phyloP scores from a whole-genome alignment of 805 yeast genomes.

The Candida pseudofarinosa region DNA sequence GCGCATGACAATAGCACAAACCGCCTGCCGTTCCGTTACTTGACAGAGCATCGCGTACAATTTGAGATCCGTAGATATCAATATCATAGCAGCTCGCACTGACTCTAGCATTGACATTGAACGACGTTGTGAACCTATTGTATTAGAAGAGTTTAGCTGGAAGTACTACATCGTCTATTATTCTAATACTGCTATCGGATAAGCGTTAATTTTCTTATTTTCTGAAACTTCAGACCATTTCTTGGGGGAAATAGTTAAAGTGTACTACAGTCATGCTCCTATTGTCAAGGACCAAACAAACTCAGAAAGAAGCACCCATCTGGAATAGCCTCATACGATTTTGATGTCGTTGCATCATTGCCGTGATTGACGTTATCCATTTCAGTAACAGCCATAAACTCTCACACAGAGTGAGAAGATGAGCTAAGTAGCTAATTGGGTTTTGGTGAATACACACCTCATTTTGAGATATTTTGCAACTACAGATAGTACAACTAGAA shows the following conservation, averaged over 20 bases:
- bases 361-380: background rate
- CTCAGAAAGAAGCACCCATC: too few species aligned
- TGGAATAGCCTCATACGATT: too few species aligned
- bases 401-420: background rate
- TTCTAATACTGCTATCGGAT: conserved; percentile 22
- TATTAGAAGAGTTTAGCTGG: conserved; percentile 32
- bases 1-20: conserved; percentile 24
- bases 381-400: background rate
- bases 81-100: conserved; percentile 17
- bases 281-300: too few species aligned
- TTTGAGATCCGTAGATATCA: conserved; percentile 30
- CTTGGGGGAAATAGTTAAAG: conserved; percentile 31
- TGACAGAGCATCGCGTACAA: conserved; percentile 32
- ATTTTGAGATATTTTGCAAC: background rate
- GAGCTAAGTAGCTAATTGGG: background rate
- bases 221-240: conserved; percentile 32
- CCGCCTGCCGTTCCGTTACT: conserved; percentile 27
- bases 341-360: background rate
- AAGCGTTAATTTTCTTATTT: conserved; percentile 19
- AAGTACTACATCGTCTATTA: conserved; percentile 33
- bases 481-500: background rate
- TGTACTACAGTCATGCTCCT: conserved; percentile 29
- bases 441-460: background rate
- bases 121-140: conserved; percentile 19
- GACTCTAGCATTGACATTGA: conserved; percentile 13